Evolutionary conservation across 345 rosid species (phyloP), one percentile per base, ranked within the genome.

Genomic region (Litchi chinensis): DNA sequence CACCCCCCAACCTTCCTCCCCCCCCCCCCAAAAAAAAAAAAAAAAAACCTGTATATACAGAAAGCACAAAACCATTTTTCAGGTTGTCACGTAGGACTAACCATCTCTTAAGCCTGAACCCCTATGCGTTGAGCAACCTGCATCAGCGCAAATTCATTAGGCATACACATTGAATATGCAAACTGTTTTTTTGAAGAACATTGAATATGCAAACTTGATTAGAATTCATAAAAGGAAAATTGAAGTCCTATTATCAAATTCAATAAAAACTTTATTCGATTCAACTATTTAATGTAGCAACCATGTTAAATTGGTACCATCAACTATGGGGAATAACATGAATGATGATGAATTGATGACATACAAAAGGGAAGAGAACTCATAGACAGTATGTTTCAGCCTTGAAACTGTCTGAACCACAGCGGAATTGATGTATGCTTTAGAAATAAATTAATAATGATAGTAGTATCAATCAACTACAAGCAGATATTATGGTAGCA

Each of bases 51-150:
- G 82, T 83, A 79, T 79, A 76, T 11, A 62, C 16, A 21, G 13
- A 5, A 75, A 22, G 50, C 19, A 57, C 15, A 28, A 69, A 67
- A 28, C 39, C 62, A 16, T 72, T 66, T 68, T 63, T 71, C 16
- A 9, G 15, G 32, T 54, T 78, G 60, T 15, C n/a, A 0, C 8
- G 4, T 8, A 37, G 16, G 66, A 74, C 65, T 52, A 0, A 44
- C 43, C 57, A 6, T 74, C 75, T 77, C 67, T 87, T 80, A 93
- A 19, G 91, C 86, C 79, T 82, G 79, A 68, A 94, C 93, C 63
- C 98, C 98, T 76, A 91, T 94, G 86, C 92, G 79, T 76, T 84
- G 85, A 81, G 98, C 98, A 76, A 91, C 90, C 98, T 94, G 89
- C 85, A 73, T 68, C 68, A 73, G 18, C 67, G 52, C 22, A 70